Evolutionary conservation across 2,329 filamentous ascomycete genomes (phyloP), one percentile per base, ranked within the genome.

Genomic region (Chaetomiaceae sp.): DNA sequence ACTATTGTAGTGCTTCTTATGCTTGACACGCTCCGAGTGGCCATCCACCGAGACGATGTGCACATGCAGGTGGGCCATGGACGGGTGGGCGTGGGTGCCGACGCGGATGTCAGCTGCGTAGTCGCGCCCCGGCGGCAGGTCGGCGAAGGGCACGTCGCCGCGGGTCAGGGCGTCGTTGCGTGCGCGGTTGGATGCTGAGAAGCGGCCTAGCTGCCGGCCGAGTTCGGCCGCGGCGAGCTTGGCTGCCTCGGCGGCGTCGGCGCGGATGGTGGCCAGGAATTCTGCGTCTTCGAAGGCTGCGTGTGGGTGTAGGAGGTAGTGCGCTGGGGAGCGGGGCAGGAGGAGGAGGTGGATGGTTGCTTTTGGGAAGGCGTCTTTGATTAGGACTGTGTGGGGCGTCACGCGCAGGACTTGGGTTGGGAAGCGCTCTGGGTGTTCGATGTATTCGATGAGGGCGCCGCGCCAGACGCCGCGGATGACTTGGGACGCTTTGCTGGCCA

Each of bases 41-140:
- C 88, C 85, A 65, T 99, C 93, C 16, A 81, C 74, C 34, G 87
- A 89, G 51, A 97, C 70, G 25, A 97, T 82, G 67, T 99, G 93
- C 4, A 97, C 76, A 68, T 99, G 93, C 48, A 97, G 66, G 66
- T 97, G 89, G 56, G 81, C 85, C 93, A 99, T 97, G 50, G 86
- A 91, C 3, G 93, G 93, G 59, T 85, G 82, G 3, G 89, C 86
- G 70, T 99, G 93, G 7, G 96, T 79, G 13, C 93, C 93, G 17
- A 83, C 78, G 44, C 81, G 78, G 43, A 97, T 77, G 21, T 93
- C 89, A 12, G 73, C 71, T 35, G 73, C 69, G 88, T 90, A 97
- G 69, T 96, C 83, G 20, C 92, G 77, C 0, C 90, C 91, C 0
- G 64, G 56, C 0, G 90, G 90, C 8, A 91, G 70, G n/a, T n/a